These are phyloP conservation scores for Piloderma croceum DNA, from an alignment of 768 basidiomycete species.

Conservation along the genomic window DNA sequence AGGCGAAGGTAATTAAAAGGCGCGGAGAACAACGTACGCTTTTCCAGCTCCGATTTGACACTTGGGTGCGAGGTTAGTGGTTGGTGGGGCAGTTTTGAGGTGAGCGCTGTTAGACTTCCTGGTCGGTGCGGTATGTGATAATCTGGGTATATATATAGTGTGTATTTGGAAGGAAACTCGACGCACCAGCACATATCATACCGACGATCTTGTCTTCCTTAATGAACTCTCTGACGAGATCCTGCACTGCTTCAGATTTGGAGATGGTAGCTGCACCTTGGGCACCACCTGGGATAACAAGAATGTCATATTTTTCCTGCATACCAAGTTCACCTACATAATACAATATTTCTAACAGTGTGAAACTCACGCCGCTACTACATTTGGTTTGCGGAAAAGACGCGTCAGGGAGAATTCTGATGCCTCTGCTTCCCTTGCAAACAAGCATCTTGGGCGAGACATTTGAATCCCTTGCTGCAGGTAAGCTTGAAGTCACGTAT, in stretches of 20 bases:
- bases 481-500: slow-evolving; percentile 41
- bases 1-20: no score
- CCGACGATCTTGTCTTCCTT: slow-evolving; percentile 55
- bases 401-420: slow-evolving; percentile 65
- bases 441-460: no score
- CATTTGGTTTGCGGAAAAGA: no score
- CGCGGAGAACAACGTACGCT: slow-evolving; percentile 31
- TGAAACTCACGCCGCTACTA: no score
- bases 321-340: no score
- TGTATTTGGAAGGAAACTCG: neutral
- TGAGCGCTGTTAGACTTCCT: slow-evolving; percentile 70
- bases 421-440: no score
- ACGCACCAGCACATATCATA: slow-evolving; percentile 80
- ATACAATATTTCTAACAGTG: no score
- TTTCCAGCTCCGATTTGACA: slow-evolving; percentile 53
- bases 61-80: slow-evolving; percentile 76
- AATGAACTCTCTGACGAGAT: slow-evolving; percentile 54
- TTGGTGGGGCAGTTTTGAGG: slow-evolving; percentile 54
- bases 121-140: slow-evolving; percentile 1
- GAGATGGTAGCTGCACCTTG: slow-evolving; percentile 75
- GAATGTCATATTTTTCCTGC: slow-evolving; percentile 60
- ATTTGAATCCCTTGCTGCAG: slow-evolving; percentile 17
- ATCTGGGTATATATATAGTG: neutral
- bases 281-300: slow-evolving; percentile 75
- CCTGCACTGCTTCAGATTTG: slow-evolving; percentile 50